These are phyloP conservation scores for Lavandula angustifolia DNA, from an alignment of 257 asterid species.

Conservation along the genomic window DNA sequence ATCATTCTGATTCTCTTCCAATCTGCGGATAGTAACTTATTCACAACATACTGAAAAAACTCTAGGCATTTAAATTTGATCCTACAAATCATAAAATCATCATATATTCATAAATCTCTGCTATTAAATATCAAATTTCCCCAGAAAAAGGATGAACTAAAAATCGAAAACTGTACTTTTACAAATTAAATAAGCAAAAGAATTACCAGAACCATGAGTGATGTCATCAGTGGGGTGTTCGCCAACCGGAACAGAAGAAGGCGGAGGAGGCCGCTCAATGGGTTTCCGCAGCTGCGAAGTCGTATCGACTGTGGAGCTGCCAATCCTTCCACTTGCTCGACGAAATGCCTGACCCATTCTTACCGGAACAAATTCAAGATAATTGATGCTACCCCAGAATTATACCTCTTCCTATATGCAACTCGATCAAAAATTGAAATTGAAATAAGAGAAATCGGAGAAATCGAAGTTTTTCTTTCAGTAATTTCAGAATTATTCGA, in stretches of 20 bases:
- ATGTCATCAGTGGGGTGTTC: slow-evolving; percentile 35
- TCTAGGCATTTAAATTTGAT: slow-evolving; percentile 7
- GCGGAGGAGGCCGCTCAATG: slow-evolving; percentile 42
- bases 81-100: neutral
- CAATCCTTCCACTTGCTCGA: slow-evolving; percentile 89
- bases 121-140: neutral
- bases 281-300: slow-evolving; percentile 61
- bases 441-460: slow-evolving; percentile 15
- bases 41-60: neutral
- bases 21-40: neutral
- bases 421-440: slow-evolving; percentile 16
- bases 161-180: neutral
- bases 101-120: neutral
- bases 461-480: neutral
- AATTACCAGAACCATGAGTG: slow-evolving; percentile 49
- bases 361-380: slow-evolving; percentile 18
- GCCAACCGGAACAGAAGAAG: slow-evolving; percentile 34
- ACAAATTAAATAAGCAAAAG: slow-evolving; percentile 4
- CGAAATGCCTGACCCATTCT: slow-evolving; percentile 97
- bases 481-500: slow-evolving; percentile 11
- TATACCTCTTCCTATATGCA: slow-evolving; percentile 14
- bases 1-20: neutral
- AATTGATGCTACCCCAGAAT: slow-evolving; percentile 19
- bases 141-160: neutral
- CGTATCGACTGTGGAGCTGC: slow-evolving; percentile 48